phyloP scores from a whole-genome alignment of 208 protist species.

The Trypanosoma conorhini region DNA sequence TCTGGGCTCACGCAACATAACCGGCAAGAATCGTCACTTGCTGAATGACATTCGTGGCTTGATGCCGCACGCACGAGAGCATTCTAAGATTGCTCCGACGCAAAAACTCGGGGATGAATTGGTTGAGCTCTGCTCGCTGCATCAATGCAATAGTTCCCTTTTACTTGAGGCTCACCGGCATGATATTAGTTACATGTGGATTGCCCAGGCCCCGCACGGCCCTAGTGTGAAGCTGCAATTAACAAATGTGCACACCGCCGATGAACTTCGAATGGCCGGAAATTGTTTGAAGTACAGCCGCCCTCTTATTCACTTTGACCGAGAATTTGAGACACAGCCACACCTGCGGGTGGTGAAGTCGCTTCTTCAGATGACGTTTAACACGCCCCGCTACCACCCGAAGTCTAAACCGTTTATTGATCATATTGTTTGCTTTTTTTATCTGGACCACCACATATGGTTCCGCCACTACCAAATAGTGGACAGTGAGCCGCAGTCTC shows the following conservation, averaged over 20 bases:
- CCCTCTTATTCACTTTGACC: conserved; percentile 97
- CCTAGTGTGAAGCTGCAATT: conserved; percentile 96
- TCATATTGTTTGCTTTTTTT: conserved; percentile 97
- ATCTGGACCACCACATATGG: conserved; percentile 97
- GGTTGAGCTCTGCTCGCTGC: conserved; percentile 89
- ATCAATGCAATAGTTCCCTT: conserved; percentile 93
- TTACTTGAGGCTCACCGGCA: conserved; percentile 93
- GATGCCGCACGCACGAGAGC: conserved; percentile 95
- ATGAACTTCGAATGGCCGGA: conserved; percentile 98
- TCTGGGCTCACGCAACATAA: conserved; percentile 90
- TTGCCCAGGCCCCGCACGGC: conserved; percentile 91
- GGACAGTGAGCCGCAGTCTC: conserved; percentile 45
- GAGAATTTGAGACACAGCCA: conserved; percentile 93
- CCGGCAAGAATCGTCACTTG: conserved; percentile 93
- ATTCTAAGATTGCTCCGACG: conserved; percentile 88
- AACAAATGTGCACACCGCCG: conserved; percentile 96
- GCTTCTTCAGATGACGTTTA: conserved; percentile 96
- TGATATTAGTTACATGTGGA: conserved; percentile 95
- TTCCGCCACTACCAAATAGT: conserved; percentile 99
- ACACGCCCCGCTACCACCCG: conserved; percentile 95
- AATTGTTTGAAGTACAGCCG: conserved; percentile 98
- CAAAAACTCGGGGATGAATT: conserved; percentile 71
- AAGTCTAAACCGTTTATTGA: conserved; percentile 99
- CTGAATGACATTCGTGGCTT: conserved; percentile 91
- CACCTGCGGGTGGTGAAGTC: conserved; percentile 95